Evolutionary conservation across 805 yeast genomes (phyloP).

Genomic region (Metschnikowia lochheadii): DNA sequence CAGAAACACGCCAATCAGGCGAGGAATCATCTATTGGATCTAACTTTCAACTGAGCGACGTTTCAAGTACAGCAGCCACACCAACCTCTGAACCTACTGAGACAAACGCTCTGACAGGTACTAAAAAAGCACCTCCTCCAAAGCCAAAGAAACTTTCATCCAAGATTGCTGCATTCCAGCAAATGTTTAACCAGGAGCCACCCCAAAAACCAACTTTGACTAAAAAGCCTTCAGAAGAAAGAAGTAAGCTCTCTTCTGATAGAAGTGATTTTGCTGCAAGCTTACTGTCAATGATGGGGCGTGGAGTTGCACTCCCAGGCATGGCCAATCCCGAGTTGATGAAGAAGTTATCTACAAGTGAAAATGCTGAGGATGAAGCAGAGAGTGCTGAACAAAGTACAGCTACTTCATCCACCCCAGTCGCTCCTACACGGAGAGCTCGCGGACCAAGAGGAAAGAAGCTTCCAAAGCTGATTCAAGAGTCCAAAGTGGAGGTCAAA

Average conservation of each 20-base stretch:
- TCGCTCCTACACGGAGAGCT: conserved; percentile 40
- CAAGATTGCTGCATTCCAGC: conserved; percentile 77
- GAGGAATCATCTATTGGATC: not conserved
- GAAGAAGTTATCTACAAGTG: conserved; percentile 11
- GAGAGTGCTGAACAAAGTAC: conserved; percentile 4
- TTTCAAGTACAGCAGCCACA: not conserved
- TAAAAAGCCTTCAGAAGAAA: conserved; percentile 6
- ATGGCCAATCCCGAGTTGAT: conserved; percentile 43
- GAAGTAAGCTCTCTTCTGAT: conserved; percentile 29
- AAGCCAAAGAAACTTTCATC: conserved; percentile 77
- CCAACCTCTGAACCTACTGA: not conserved
- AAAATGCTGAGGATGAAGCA: conserved; percentile 7
- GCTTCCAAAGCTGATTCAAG: conserved; percentile 54
- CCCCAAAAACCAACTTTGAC: conserved; percentile 10
- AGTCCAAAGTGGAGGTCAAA: conserved; percentile 33
- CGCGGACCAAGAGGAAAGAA: conserved; percentile 74
- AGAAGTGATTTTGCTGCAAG: conserved; percentile 52
- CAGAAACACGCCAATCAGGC: not conserved
- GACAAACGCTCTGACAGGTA: not conserved
- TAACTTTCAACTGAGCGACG: not conserved
- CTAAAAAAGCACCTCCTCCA: conserved; percentile 47
- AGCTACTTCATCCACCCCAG: not conserved
- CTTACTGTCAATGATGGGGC: conserved; percentile 54
- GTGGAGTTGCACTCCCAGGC: conserved; percentile 50
- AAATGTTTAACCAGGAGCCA: conserved; percentile 49